Base-by-base conservation (phyloP, 2,329 filamentous ascomycete genomes). In the Alternaria incomplexa region DNA sequence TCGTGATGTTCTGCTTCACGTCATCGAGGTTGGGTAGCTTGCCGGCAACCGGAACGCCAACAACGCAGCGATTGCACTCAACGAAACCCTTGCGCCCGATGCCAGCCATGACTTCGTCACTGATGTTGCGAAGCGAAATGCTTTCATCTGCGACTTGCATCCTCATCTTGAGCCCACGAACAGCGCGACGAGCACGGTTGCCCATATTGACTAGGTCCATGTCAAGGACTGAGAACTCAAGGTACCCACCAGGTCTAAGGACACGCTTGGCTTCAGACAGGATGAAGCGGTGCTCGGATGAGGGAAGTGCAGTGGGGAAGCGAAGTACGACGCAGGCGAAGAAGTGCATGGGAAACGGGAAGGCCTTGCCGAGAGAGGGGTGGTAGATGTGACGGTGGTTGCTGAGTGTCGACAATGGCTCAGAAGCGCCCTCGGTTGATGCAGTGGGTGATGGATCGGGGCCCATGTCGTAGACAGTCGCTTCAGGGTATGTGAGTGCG, bases 151-250 rank as follows among this genome's bases (percentile, higher is more conserved):
- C 83, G 17, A 85, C 82, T 62, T 90, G 89, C 69, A 93, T 88
- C 32, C 86, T 84, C 72, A 93, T 89, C 79, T 94, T 95, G 60
- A 95, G 81, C 0, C 85, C 86, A 5, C 91, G 87, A 4, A 95
- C 86, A 0, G 90, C 87, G 15, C 89, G 87, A 6, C 92, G 87
- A 1, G 90, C 89, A 13, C 87, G 86, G 58, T 87, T 89, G 0
- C 92, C 92, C 90, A 95, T 93, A 74, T 93, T 93, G 79, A 93
- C 89, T 63, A 96, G 85, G 73, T 96, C 92, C 11, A 93, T 85
- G 66, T 96, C 92, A 1, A 96, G 85, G 40, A 93, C 89, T 0
- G 89, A 90, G 17, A 94, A 82, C 78, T 96, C 92, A n/a, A 96
- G 86, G 73, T 90, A 91, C 0, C 92, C 92, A 11, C 91, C 91